These are phyloP conservation scores for Dendrobium chrysotoxum DNA, from an alignment of 106 monocot species.

Conservation along the genomic window DNA sequence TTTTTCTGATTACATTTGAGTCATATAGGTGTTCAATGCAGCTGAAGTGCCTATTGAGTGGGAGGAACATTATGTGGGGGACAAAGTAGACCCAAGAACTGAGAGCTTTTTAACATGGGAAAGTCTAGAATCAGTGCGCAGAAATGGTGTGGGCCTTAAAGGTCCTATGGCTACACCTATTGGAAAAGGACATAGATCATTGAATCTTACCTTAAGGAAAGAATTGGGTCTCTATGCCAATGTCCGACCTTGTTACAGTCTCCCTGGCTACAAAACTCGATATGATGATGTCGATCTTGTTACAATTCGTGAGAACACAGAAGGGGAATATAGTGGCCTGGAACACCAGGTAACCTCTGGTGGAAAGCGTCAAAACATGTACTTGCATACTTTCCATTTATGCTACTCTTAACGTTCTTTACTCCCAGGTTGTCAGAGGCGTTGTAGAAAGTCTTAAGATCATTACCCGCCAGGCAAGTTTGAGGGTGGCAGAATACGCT, in stretches of 20 bases:
- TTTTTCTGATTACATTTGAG: too few species aligned
- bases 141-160: slow-evolving; percentile 80
- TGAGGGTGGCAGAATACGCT: slow-evolving; percentile 96
- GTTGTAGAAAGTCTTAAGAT: slow-evolving; percentile 96
- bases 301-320: slow-evolving; percentile 90
- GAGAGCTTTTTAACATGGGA: slow-evolving; percentile 91
- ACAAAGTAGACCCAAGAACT: slow-evolving; percentile 80
- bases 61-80: slow-evolving; percentile 87
- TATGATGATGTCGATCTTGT: slow-evolving; percentile 87
- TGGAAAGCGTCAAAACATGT: background rate
- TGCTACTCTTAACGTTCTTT: background rate
- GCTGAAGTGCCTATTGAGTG: slow-evolving; percentile 81
- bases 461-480: slow-evolving; percentile 89
- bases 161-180: slow-evolving; percentile 98
- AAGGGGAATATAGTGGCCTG: slow-evolving; percentile 96
- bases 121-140: slow-evolving; percentile 81
- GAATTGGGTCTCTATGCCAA: slow-evolving; percentile 88
- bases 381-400: background rate
- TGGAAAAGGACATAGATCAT: slow-evolving; percentile 92
- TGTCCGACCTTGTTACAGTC: slow-evolving; percentile 82
- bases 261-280: slow-evolving; percentile 81
- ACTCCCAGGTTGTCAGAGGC: slow-evolving; percentile 76
- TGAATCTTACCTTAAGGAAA: slow-evolving; percentile 85
- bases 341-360: slow-evolving; percentile 67
- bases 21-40: slow-evolving; percentile 66